A percentile compares a stretch with the other conserved stretches of the same genome.
These are phyloP conservation scores for Cryptococcus neoformans DNA, from an alignment of 1,284 basidiomycete species.

Conservation along the genomic window DNA sequence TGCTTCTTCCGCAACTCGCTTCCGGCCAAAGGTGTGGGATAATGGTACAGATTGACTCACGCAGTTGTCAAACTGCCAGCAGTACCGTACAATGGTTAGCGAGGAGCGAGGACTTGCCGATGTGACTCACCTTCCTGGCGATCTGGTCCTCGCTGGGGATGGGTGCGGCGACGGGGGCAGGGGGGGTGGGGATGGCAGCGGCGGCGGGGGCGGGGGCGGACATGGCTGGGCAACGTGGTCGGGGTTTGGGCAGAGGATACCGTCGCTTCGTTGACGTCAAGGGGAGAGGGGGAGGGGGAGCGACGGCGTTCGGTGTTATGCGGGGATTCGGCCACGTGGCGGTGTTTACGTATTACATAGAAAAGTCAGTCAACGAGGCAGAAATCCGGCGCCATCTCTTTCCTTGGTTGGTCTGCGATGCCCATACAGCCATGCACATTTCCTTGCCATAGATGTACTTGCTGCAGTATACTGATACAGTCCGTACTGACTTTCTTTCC, in stretches of 20 bases:
- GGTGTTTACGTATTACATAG: neutral
- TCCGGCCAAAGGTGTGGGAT: too few species aligned
- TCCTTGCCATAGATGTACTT: too few species aligned
- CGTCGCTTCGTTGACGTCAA: neutral
- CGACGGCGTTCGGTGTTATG: neutral
- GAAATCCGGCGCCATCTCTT: neutral
- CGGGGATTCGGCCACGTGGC: neutral
- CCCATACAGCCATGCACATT: neutral
- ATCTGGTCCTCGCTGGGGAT: conserved; percentile 80
- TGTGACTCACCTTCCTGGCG: conserved; percentile 67
- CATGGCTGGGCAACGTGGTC: conserved; percentile 9
- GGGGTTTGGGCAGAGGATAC: neutral
- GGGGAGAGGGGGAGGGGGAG: neutral
- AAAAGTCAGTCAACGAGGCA: neutral
- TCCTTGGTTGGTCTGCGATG: too few species aligned
- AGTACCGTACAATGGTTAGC: neutral
- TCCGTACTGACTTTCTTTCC: too few species aligned
- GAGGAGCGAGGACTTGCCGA: neutral
- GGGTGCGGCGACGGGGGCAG: conserved; percentile 53
- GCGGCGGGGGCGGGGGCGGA: conserved; percentile 21
- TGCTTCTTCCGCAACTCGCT: too few species aligned
- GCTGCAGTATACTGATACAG: too few species aligned
- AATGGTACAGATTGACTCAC: conserved; percentile 53
- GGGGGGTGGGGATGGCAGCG: conserved; percentile 10
- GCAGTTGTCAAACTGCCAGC: conserved; percentile 93